Evolutionary conservation across 768 basidiomycete species (phyloP).

Genomic region (Gloeophyllum trabeum): DNA sequence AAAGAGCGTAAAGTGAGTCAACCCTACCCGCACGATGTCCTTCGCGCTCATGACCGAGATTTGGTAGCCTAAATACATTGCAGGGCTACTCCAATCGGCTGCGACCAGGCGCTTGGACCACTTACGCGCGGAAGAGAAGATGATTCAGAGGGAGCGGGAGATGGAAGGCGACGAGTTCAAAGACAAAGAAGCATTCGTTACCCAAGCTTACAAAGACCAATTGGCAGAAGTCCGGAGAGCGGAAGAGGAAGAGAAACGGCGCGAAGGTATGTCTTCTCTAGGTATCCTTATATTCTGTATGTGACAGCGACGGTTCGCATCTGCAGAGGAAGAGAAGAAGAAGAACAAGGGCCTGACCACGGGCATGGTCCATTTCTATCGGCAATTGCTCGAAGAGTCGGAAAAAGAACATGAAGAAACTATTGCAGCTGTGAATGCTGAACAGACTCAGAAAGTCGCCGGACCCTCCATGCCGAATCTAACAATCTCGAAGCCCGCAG

Average conservation of each 20-base stretch:
- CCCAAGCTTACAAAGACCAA: conserved; percentile 93
- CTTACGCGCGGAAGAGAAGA: conserved; percentile 93
- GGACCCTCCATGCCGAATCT: conserved; percentile 60
- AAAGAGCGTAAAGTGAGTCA: conserved; percentile 65
- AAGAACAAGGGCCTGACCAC: conserved; percentile 41
- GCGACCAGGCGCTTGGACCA: conserved; percentile 84
- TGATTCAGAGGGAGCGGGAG: conserved; percentile 90
- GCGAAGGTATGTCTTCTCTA: conserved; percentile 65
- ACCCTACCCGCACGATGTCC: not conserved
- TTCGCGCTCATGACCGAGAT: not conserved
- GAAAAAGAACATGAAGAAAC: conserved; percentile 81
- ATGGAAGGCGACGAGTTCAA: conserved; percentile 86
- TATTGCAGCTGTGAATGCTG: conserved; percentile 52
- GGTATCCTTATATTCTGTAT: not conserved
- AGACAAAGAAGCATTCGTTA: conserved; percentile 97
- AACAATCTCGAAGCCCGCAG: conserved; percentile 64
- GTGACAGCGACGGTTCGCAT: not conserved
- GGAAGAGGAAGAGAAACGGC: conserved; percentile 83
- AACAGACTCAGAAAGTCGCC: conserved; percentile 34
- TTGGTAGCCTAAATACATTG: conserved; percentile 85
- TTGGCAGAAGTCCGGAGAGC: conserved; percentile 85
- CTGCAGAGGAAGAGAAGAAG: conserved; percentile 51
- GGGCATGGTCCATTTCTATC: conserved; percentile 84
- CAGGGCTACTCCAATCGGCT: conserved; percentile 65
- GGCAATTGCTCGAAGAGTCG: conserved; percentile 64